phyloP scores from a whole-genome alignment of 2,329 filamentous ascomycete species.

The Pseudocercospora macadamiae region DNA sequence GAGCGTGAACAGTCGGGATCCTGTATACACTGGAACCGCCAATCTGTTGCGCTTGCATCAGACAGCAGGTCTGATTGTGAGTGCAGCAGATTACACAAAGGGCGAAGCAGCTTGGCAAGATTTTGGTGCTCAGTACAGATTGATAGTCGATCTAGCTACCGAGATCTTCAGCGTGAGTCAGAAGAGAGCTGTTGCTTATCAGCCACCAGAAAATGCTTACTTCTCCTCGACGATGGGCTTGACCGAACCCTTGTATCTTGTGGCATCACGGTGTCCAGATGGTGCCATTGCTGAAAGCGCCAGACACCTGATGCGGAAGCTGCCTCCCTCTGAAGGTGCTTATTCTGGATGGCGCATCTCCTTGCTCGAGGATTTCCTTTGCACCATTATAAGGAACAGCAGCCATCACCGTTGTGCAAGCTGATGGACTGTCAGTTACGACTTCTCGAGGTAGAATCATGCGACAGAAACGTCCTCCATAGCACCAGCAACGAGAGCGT shows the following conservation, averaged over 20 bases:
- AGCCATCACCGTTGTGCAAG: too few relatives aligned
- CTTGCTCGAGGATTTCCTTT: slow-evolving; percentile 7
- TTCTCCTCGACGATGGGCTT: slow-evolving; percentile 14
- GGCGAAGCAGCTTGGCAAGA: slow-evolving; percentile 4
- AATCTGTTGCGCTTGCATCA: background rate
- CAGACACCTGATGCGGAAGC: slow-evolving; percentile 4
- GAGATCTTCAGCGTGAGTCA: background rate
- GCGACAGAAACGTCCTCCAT: too few relatives aligned
- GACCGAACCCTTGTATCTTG: slow-evolving; percentile 15
- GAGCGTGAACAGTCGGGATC: background rate
- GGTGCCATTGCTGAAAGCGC: slow-evolving; percentile 3
- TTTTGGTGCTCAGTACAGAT: background rate
- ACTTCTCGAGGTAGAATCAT: too few relatives aligned
- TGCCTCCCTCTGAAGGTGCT: slow-evolving; percentile 11
- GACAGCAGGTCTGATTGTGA: background rate
- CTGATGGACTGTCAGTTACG: background rate
- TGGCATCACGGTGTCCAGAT: slow-evolving; percentile 11
- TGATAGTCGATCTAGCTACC: background rate
- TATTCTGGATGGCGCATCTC: slow-evolving; percentile 10
- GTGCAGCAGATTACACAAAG: background rate
- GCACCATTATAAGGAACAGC: background rate
- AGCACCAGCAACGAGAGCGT: too few relatives aligned
- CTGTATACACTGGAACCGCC: background rate
- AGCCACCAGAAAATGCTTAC: slow-evolving; percentile 13
- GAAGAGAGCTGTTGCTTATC: background rate